A percentile compares a stretch with the other conserved stretches of the same genome.
phyloP scores from a whole-genome alignment of 2,329 filamentous ascomycete species.

The Metarhizium brunneum region DNA sequence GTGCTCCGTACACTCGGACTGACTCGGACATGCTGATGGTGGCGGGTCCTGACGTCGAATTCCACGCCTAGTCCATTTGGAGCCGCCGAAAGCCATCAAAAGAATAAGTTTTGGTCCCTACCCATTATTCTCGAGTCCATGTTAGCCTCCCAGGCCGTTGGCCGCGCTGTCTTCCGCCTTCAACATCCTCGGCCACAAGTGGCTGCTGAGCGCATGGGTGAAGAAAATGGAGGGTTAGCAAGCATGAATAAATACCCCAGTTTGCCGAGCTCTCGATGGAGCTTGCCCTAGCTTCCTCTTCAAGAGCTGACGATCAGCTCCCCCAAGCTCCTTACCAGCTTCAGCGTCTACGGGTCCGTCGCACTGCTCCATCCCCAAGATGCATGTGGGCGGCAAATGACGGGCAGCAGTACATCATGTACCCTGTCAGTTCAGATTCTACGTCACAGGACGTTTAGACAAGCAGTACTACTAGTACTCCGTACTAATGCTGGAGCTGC shows the following conservation, averaged over 20 bases:
- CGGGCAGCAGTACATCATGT: background rate
- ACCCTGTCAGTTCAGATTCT: background rate
- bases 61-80: conserved; percentile 2
- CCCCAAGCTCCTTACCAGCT: background rate
- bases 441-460: background rate
- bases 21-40: conserved; percentile 5
- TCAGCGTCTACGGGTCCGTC: background rate
- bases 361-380: background rate
- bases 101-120: background rate
- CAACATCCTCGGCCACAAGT: background rate
- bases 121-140: background rate
- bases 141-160: background rate
- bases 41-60: conserved; percentile 1
- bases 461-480: background rate
- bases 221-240: background rate
- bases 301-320: background rate
- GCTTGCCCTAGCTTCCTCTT: background rate
- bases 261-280: background rate
- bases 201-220: background rate
- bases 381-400: background rate
- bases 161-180: background rate
- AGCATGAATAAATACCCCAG: background rate
- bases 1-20: background rate
- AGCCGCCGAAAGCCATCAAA: conserved; percentile 1
- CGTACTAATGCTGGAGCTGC: background rate